Conservation (phyloP, 345 rosid species). For the Conringia planisiliqua region DNA sequence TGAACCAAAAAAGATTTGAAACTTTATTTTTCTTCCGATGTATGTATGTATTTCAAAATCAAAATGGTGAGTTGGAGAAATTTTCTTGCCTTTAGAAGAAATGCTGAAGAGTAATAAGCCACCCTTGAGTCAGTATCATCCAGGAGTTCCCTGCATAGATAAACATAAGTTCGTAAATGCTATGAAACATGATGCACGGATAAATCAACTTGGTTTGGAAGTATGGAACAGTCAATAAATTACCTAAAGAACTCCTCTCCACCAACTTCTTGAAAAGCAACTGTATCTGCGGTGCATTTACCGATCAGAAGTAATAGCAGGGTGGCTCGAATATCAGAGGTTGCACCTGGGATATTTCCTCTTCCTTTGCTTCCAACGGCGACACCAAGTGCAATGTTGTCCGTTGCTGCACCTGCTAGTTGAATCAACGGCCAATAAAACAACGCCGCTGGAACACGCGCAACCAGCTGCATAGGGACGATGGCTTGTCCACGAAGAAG, state of each 20-base stretch:
- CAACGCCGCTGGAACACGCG: constrained; percentile 86
- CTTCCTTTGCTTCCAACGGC: constrained; percentile 99
- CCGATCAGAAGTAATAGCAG: constrained; percentile 86
- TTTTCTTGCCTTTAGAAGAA: constrained; percentile 82
- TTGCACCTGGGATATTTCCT: constrained; percentile 95
- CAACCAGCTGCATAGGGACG: constrained; percentile 92
- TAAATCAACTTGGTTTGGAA: constrained; percentile 3
- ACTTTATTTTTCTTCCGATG: background rate
- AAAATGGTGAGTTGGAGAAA: constrained; percentile 12
- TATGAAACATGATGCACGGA: constrained; percentile 22
- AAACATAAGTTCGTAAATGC: constrained; percentile 13
- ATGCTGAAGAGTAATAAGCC: constrained; percentile 94
- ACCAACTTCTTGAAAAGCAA: constrained; percentile 83
- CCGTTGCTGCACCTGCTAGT: constrained; percentile 94
- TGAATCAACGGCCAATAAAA: constrained; percentile 98
- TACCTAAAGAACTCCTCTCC: constrained; percentile 96
- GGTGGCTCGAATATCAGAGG: constrained; percentile 92
- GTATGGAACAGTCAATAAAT: constrained; percentile 21
- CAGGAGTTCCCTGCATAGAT: constrained; percentile 66
- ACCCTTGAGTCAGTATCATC: constrained; percentile 98
- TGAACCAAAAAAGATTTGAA: background rate
- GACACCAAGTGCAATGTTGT: constrained; percentile 86
- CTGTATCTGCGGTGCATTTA: constrained; percentile 89
- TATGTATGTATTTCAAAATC: background rate
- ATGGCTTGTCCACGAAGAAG: constrained; percentile 87